Base-by-base conservation (phyloP, 495 filamentous ascomycete species). In the Usnea hakonensis region DNA sequence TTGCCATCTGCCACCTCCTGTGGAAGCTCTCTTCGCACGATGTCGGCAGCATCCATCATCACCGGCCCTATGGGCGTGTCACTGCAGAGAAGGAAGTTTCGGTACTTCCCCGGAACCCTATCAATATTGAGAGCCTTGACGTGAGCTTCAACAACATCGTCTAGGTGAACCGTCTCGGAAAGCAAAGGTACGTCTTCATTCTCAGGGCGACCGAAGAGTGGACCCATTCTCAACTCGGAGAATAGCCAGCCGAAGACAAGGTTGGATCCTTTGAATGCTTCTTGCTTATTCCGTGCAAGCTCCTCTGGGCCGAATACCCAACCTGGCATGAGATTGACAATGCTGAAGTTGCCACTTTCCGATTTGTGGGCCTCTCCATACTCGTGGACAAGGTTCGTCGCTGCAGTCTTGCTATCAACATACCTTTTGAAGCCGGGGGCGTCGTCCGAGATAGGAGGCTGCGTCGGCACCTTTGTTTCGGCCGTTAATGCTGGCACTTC, bases 201-300 rank as follows among this genome's bases (percentile, higher is more conserved):
- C 38, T 13, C 36, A 17, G 43, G 32, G 30, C 57, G 37, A 32
- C 36, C 60, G 0, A 63, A 7, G 10, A 63, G 36, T 28, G 60
- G 53, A 28, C 28, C 48, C 50, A 63, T 37, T 11, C 36, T 56
- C n/a, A 63, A 33, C 5, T 46, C 28, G n/a, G 30, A 30, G 54
- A 63, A 63, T 14, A 63, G 53, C 26, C 43, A 63, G 16, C 52
- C 36, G 26, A 63, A 17, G 11, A 63, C 33, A n/a, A 63, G 35
- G 21, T 63, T 63, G 4, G 60, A 63, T 32, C 60, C 60, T 57
- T 58, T 63, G 35, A 58, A 63, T 13, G 60, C 60, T 28, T 57
- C 60, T 26, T 41, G 35, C 36, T 63, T 63, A 16, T 23, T 57
- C 32, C 40, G 11, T 14, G 60, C 4, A 28, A 63, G 60, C 6